Evolutionary conservation across 805 yeast species (phyloP), one percentile per base, ranked within the genome.

Genomic region (Ascoidea rubescens): DNA sequence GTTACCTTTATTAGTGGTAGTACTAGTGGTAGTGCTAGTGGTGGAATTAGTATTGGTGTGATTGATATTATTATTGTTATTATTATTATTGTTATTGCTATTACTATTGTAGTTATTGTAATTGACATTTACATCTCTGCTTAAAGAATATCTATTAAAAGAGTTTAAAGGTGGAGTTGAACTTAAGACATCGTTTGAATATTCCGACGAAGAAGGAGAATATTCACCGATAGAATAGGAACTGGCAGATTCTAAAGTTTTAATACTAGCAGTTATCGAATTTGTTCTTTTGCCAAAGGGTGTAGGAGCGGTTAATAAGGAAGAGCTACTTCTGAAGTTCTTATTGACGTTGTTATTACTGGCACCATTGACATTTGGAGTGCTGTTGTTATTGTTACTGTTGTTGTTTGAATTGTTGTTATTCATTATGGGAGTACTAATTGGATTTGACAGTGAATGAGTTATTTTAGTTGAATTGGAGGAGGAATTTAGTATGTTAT

Each of bases 161-260:
- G 43, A 10, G 14, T 37, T 37, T 37, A 37, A 37, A 37, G 43
- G 43, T 37, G 43, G 43, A 37, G 43, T 37, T 37, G 43, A 10
- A 37, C 14, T 37, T 37, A 37, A 10, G 14, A 10, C 43, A 4
- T 37, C 14, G 14, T 8, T 37, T 37, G 43, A 37, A 37, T 37
- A 64, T 50, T 71, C 75, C 1, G 74, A 70, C 2, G 74, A 70
- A 5, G 73, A 68, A 17, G 77, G 76, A 2, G 75, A 71, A 58
- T 67, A 72, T 12, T 72, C 73, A 0, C 77, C 77, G 46, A 72
- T 71, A 1, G 74, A 69, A 14, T 70, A 69, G 6, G 70, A 64
- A 31, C 62, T 62, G 46, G 67, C 67, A 2, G 66, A 63, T 45
- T 61, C 63, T 48, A 55, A 46, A 2, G 57, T 55, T 10, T 50